Percentiles rank a stretch among this genome's conserved stretches.
phyloP scores from a whole-genome alignment of 257 asterid genomes.

The Handroanthus guayacan region DNA sequence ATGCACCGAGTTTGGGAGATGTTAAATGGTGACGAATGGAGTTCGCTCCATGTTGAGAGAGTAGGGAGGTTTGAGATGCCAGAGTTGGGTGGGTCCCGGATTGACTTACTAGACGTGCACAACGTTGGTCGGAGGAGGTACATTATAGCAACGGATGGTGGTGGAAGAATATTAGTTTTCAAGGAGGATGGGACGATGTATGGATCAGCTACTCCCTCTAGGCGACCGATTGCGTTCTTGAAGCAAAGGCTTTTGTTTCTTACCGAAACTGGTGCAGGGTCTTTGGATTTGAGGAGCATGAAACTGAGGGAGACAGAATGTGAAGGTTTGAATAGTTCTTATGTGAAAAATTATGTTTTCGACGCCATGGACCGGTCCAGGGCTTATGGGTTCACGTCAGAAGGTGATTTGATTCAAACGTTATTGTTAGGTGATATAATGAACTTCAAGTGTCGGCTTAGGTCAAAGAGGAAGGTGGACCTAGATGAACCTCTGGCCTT shows the following conservation, averaged over 20 bases:
- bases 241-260: conserved; percentile 94
- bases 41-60: conserved; percentile 57
- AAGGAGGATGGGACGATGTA: conserved; percentile 71
- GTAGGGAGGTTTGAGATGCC: conserved; percentile 57
- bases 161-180: conserved; percentile 68
- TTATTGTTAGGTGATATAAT: conserved; percentile 78
- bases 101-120: conserved; percentile 74
- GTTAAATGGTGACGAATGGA: conserved; percentile 65
- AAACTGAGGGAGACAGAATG: conserved; percentile 81
- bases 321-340: conserved; percentile 81
- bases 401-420: conserved; percentile 81
- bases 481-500: conserved; percentile 65
- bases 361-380: conserved; percentile 84
- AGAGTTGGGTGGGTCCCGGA: conserved; percentile 46
- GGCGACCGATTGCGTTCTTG: conserved; percentile 78
- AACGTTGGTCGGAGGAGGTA: conserved; percentile 83
- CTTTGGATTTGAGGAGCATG: conserved; percentile 93
- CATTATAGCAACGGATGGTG: conserved; percentile 61
- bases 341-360: conserved; percentile 67
- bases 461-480: conserved; percentile 79
- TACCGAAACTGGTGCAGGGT: conserved; percentile 91
- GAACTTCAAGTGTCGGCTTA: conserved; percentile 90
- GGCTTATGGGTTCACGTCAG: conserved; percentile 81
- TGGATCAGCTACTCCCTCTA: conserved; percentile 64
- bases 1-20: conserved; percentile 88